phyloP scores from a whole-genome alignment of 495 filamentous ascomycete genomes.

The Neohortaea acidophila region DNA sequence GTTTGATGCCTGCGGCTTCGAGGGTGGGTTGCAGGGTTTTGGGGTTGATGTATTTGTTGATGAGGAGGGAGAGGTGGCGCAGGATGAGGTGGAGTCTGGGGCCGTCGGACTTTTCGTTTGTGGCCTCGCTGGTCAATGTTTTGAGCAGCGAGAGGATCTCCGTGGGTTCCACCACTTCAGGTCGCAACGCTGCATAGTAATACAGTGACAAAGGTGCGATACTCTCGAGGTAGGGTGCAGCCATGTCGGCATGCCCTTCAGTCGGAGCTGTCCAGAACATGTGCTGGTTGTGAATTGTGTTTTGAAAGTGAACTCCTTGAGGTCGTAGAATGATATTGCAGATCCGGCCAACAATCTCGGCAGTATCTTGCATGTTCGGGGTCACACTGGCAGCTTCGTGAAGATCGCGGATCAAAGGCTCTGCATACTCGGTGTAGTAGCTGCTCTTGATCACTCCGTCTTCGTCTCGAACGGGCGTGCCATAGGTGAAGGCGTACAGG shows the following conservation, averaged over 20 bases:
- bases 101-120: background rate
- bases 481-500: slow-evolving; percentile 47
- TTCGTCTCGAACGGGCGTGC: slow-evolving; percentile 28
- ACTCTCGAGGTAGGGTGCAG: background rate
- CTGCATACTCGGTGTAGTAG: slow-evolving; percentile 48
- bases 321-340: slow-evolving; percentile 45
- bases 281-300: slow-evolving; percentile 12
- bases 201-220: slow-evolving; percentile 12
- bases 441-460: slow-evolving; percentile 35
- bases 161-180: slow-evolving; percentile 25
- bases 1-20: slow-evolving; percentile 23
- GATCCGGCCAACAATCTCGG: slow-evolving; percentile 50
- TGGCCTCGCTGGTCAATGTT: slow-evolving; percentile 9
- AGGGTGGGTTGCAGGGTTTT: slow-evolving; percentile 26
- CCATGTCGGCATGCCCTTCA: background rate
- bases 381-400: slow-evolving; percentile 32
- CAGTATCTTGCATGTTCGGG: slow-evolving; percentile 22
- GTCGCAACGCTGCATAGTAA: slow-evolving; percentile 33
- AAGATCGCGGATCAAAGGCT: slow-evolving; percentile 24
- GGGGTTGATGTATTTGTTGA: slow-evolving; percentile 50
- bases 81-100: slow-evolving; percentile 20
- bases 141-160: slow-evolving; percentile 24
- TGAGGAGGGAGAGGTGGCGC: slow-evolving; percentile 45
- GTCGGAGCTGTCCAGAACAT: slow-evolving; percentile 7
- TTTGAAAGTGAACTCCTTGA: slow-evolving; percentile 38